These are phyloP conservation scores for Mycena belliarum DNA, from an alignment of 768 basidiomycete species.

Conservation along the genomic window DNA sequence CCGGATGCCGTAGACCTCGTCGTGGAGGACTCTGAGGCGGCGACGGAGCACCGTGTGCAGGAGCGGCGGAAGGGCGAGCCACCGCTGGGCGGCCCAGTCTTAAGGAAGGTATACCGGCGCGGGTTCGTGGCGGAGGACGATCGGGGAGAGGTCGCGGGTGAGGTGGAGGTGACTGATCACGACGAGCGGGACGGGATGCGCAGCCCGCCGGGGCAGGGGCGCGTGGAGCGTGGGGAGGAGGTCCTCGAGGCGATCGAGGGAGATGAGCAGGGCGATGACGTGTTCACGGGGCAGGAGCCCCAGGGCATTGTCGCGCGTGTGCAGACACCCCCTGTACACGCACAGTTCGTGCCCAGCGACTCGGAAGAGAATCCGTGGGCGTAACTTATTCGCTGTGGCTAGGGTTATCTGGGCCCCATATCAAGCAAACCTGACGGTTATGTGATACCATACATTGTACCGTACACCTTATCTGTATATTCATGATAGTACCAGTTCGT, in stretches of 20 bases:
- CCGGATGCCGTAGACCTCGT: constrained; percentile 90
- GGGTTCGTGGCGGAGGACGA: constrained; percentile 43
- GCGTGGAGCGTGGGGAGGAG: constrained; percentile 45
- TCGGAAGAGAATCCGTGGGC: constrained; percentile 64
- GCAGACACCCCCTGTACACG: constrained; percentile 49
- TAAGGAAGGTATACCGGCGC: constrained; percentile 55
- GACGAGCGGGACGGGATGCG: constrained; percentile 25
- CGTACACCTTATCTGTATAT: too few species aligned
- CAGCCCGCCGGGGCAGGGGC: constrained; percentile 21
- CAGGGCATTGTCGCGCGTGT: constrained; percentile 31
- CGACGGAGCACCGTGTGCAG: constrained; percentile 39
- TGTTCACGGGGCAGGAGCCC: constrained; percentile 21
- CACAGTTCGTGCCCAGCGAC: constrained; percentile 33
- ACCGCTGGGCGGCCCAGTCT: constrained; percentile 37
- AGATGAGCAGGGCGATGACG: constrained; percentile 28
- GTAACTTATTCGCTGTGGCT: too few species aligned
- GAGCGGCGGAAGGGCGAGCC: constrained; percentile 68
- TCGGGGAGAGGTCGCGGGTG: constrained; percentile 40
- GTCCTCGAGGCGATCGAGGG: constrained; percentile 35
- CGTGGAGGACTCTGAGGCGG: constrained; percentile 62
- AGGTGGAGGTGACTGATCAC: too few species aligned
- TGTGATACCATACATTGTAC: too few species aligned
- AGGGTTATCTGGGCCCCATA: too few species aligned
- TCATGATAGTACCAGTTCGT: neutral
- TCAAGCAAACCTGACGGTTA: too few species aligned